phyloP scores from a whole-genome alignment of 805 yeast genomes.

The Myxozyma monticola region DNA sequence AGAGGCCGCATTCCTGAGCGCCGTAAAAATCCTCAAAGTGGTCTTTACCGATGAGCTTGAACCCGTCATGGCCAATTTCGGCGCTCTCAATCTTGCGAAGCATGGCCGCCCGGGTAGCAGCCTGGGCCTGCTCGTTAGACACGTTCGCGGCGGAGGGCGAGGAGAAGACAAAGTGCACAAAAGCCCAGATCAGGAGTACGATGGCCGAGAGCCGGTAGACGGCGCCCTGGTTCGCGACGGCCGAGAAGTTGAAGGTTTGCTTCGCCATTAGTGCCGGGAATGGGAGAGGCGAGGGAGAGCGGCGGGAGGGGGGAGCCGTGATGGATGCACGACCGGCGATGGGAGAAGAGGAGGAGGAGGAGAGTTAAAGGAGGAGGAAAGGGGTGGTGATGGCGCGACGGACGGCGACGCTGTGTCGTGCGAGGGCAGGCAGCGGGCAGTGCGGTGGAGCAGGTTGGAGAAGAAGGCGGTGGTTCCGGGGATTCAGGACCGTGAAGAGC shows the following conservation, averaged over 20 bases:
- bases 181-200: slow-evolving; percentile 19
- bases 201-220: slow-evolving; percentile 27
- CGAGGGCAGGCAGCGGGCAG: too few species aligned
- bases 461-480: too few species aligned
- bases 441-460: too few species aligned
- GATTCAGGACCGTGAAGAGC: too few species aligned
- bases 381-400: background rate
- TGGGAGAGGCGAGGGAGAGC: slow-evolving; percentile 6
- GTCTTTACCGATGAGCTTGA: slow-evolving; percentile 14
- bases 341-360: background rate
- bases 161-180: slow-evolving; percentile 18
- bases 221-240: slow-evolving; percentile 21
- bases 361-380: background rate
- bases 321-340: too few species aligned
- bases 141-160: slow-evolving; percentile 3
- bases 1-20: slow-evolving; percentile 26
- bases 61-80: slow-evolving; percentile 23
- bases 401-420: background rate
- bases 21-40: slow-evolving; percentile 28
- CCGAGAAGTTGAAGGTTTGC: slow-evolving; percentile 9
- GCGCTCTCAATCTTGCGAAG: slow-evolving; percentile 23
- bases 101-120: slow-evolving; percentile 19
- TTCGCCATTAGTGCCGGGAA: slow-evolving; percentile 18
- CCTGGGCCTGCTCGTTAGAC: slow-evolving; percentile 25
- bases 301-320: background rate